Conservation (phyloP, 805 yeast genomes). For the Groenewaldozyma salmanticensis region DNA sequence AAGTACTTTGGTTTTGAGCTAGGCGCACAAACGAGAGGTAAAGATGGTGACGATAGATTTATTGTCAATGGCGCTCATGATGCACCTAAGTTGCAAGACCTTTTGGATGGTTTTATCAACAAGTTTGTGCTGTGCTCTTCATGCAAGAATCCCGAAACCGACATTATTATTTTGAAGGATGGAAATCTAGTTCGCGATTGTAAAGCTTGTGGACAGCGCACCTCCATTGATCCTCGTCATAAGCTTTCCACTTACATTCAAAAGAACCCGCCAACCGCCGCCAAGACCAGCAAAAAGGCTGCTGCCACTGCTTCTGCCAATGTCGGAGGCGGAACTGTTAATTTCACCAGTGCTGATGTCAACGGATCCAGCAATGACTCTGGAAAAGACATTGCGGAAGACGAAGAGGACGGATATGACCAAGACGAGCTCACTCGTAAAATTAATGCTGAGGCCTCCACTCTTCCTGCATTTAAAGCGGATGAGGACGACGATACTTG, state of each 20-base stretch:
- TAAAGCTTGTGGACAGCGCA: slow-evolving; percentile 94
- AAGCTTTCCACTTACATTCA: slow-evolving; percentile 78
- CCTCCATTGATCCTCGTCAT: slow-evolving; percentile 75
- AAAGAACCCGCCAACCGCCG: slow-evolving; percentile 65
- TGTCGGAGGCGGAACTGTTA: slow-evolving; percentile 84
- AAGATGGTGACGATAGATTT: slow-evolving; percentile 74
- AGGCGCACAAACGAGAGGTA: slow-evolving; percentile 83
- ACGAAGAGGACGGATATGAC: slow-evolving; percentile 37
- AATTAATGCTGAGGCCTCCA: slow-evolving; percentile 77
- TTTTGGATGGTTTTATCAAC: slow-evolving; percentile 85
- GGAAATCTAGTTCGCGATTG: slow-evolving; percentile 81
- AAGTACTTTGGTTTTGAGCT: slow-evolving; percentile 94
- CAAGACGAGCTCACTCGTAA: slow-evolving; percentile 70
- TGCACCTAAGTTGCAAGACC: slow-evolving; percentile 81
- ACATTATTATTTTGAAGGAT: slow-evolving; percentile 66
- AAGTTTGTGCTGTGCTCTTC: slow-evolving; percentile 89
- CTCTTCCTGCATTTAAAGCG: slow-evolving; percentile 47
- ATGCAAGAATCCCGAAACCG: slow-evolving; percentile 97
- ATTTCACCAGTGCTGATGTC: slow-evolving; percentile 24
- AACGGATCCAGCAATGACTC: slow-evolving; percentile 55
- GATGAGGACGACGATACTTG: slow-evolving; percentile 67
- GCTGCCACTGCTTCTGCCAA: slow-evolving; percentile 64
- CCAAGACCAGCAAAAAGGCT: slow-evolving; percentile 46
- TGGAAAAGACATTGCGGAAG: slow-evolving; percentile 31
- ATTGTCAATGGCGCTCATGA: slow-evolving; percentile 94